phyloP scores from a whole-genome alignment of 2,329 filamentous ascomycete species.

The Byssochlamys sp. region DNA sequence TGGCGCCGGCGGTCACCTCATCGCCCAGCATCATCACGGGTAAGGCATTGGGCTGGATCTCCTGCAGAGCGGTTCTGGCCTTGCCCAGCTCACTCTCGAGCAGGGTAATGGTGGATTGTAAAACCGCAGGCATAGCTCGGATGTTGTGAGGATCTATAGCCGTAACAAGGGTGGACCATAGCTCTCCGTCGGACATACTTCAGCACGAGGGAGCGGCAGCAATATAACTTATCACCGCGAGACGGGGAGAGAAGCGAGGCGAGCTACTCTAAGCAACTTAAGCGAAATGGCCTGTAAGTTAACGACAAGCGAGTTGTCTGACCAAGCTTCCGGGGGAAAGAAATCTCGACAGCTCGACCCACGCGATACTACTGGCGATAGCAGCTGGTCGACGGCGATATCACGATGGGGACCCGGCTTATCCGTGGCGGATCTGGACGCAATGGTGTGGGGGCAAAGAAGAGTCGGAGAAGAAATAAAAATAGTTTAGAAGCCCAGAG shows the following conservation, averaged over 20 bases:
- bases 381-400: neutral
- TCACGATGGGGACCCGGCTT: neutral
- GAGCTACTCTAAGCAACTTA: neutral
- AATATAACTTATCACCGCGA: neutral
- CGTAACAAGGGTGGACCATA: constrained; percentile 8
- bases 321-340: neutral
- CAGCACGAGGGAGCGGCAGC: neutral
- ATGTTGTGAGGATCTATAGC: constrained; percentile 27
- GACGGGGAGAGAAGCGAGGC: neutral
- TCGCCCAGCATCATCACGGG: constrained; percentile 20
- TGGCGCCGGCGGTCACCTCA: constrained; percentile 28
- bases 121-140: constrained; percentile 30
- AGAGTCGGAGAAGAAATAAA: neutral
- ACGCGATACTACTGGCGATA: neutral
- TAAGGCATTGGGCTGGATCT: constrained; percentile 28
- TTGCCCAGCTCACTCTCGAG: constrained; percentile 33
- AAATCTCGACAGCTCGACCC: neutral
- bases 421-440: neutral
- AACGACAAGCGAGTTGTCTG: neutral
- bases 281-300: neutral
- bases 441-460: neutral
- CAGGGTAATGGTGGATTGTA: constrained; percentile 34
- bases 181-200: constrained; percentile 2
- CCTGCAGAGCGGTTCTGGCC: constrained; percentile 31
- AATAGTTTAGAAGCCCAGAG: neutral